phyloP scores from a whole-genome alignment of 805 yeast species.

The Metschnikowia bowlesiae region DNA sequence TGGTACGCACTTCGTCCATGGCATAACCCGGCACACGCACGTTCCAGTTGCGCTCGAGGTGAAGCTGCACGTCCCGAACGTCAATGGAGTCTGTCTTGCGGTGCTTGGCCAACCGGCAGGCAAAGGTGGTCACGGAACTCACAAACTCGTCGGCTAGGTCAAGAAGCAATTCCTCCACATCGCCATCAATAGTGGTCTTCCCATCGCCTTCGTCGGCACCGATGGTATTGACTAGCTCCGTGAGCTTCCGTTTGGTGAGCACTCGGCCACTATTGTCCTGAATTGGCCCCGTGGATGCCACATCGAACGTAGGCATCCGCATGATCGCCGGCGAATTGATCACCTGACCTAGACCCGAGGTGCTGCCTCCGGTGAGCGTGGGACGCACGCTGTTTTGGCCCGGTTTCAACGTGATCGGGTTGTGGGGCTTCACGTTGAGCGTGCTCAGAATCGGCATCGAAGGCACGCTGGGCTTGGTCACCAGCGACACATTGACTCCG shows the following conservation, averaged over 20 bases:
- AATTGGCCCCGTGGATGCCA: constrained; percentile 35
- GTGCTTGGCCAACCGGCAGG: constrained; percentile 92
- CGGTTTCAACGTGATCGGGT: constrained; percentile 60
- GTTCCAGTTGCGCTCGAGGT: constrained; percentile 91
- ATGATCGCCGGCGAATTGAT: constrained; percentile 71
- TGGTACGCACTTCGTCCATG: constrained; percentile 81
- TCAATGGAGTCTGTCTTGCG: constrained; percentile 84
- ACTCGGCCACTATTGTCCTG: constrained; percentile 71
- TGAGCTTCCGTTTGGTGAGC: constrained; percentile 80
- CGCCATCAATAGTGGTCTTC: constrained; percentile 88
- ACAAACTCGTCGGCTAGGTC: constrained; percentile 97
- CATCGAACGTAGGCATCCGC: constrained; percentile 76
- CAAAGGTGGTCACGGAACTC: constrained; percentile 83
- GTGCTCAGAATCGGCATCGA: constrained; percentile 69
- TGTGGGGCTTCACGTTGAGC: constrained; percentile 60
- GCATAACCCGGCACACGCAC: constrained; percentile 91
- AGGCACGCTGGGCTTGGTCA: constrained; percentile 53
- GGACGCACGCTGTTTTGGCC: constrained; percentile 55
- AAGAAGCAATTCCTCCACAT: constrained; percentile 83
- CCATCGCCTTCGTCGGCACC: constrained; percentile 89
- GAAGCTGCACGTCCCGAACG: constrained; percentile 84
- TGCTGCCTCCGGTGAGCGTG: constrained; percentile 78
- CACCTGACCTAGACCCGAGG: constrained; percentile 58
- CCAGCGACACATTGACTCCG: constrained; percentile 32
- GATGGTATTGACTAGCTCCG: constrained; percentile 78